A percentile compares a stretch with the other conserved stretches of the same genome.
These are phyloP conservation scores for Botrytis medusae DNA, from an alignment of 2,329 filamentous ascomycete species.

Conservation along the genomic window DNA sequence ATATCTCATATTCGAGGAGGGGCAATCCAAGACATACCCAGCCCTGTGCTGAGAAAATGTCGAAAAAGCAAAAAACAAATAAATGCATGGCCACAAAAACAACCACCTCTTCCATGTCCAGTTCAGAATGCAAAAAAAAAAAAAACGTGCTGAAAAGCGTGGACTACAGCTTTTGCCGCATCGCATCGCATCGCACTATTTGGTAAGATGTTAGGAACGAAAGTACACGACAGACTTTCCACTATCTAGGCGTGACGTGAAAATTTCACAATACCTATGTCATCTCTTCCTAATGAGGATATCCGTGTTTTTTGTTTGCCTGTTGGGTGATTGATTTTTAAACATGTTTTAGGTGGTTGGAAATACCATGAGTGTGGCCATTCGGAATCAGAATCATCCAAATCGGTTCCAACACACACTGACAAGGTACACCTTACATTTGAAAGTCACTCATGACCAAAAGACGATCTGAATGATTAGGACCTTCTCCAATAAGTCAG, in stretches of 20 bases:
- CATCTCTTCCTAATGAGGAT: neutral
- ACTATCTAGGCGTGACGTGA: neutral
- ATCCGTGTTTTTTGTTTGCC: neutral
- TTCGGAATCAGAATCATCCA: neutral
- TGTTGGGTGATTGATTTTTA: neutral
- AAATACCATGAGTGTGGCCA: neutral
- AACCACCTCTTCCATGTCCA: neutral
- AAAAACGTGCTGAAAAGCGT: slow-evolving; percentile 5
- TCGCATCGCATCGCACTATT: neutral
- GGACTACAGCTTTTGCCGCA: slow-evolving; percentile 7
- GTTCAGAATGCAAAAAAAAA: neutral
- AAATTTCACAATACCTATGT: neutral
- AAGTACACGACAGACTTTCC: neutral
- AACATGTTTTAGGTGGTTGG: neutral
- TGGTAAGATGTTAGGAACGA: neutral
- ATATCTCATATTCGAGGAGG: neutral
- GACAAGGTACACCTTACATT: neutral
- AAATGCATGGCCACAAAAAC: neutral
- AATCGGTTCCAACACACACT: neutral
- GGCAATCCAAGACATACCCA: slow-evolving; percentile 8
- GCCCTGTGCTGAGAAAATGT: neutral
- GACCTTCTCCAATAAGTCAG: neutral
- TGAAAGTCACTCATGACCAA: neutral
- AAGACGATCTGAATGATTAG: neutral
- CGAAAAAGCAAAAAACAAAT: neutral